Percentiles rank a stretch among this genome's conserved stretches.
These are phyloP conservation scores for Trametes pubescens DNA, from an alignment of 1,284 basidiomycete species.

Conservation along the genomic window DNA sequence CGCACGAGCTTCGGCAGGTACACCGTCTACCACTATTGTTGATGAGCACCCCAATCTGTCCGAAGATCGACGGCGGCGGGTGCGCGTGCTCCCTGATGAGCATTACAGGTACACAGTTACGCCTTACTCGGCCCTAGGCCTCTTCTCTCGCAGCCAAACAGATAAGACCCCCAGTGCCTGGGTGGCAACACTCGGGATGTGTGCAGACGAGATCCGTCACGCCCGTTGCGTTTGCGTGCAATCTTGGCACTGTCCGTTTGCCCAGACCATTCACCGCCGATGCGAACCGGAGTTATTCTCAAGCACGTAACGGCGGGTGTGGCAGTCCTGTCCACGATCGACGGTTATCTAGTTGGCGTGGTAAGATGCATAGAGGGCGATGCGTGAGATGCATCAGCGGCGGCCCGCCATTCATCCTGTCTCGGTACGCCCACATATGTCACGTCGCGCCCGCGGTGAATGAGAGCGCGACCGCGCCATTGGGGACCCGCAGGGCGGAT, in stretches of 20 bases:
- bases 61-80: conserved; percentile 6
- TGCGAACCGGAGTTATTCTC: conserved; percentile 5
- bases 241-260: conserved; percentile 20
- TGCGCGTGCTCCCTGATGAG: neutral
- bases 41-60: conserved; percentile 17
- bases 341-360: conserved; percentile 24
- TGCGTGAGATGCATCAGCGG: conserved; percentile 12
- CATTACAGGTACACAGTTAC: neutral
- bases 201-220: conserved; percentile 1
- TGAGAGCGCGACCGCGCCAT: neutral
- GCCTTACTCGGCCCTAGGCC: conserved; percentile 2
- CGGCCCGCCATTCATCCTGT: neutral
- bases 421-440: conserved; percentile 22
- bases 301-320: conserved; percentile 5
- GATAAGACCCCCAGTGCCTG: conserved; percentile 8
- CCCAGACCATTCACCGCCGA: conserved; percentile 15
- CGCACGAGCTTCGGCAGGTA: conserved; percentile 9
- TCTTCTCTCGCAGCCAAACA: neutral
- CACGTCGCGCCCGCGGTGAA: neutral
- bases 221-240: neutral
- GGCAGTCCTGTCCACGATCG: conserved; percentile 3
- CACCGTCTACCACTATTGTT: conserved; percentile 9
- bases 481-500: neutral
- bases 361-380: conserved; percentile 12
- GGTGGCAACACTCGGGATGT: neutral